Evolutionary conservation across 1,284 basidiomycete species (phyloP).

Genomic region (Fereydounia khargensis): DNA sequence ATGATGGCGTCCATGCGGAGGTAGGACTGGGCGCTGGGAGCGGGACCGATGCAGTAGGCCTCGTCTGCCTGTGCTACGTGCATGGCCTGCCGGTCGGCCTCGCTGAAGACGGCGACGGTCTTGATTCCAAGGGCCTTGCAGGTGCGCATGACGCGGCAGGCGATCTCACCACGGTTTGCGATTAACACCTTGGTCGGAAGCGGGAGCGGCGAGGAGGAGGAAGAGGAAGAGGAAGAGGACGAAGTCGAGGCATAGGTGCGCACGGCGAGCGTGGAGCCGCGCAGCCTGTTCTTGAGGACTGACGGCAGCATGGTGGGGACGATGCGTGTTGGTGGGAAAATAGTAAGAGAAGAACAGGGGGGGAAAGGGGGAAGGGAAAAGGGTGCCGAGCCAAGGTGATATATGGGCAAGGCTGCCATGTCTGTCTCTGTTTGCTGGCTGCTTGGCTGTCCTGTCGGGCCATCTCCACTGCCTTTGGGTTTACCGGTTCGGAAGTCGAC

Average conservation of each 20-base stretch:
- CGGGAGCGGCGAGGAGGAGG: background rate
- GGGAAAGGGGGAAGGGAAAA: background rate
- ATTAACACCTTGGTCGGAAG: slow-evolving; percentile 45
- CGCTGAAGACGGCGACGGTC: slow-evolving; percentile 86
- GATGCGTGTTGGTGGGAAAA: background rate
- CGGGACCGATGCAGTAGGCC: slow-evolving; percentile 87
- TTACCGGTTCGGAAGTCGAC: too few species aligned
- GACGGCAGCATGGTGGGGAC: background rate
- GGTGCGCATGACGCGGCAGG: slow-evolving; percentile 85
- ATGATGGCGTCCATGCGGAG: slow-evolving; percentile 85
- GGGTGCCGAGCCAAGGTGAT: background rate
- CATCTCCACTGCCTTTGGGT: too few species aligned
- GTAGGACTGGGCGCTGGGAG: slow-evolving; percentile 82
- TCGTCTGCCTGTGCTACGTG: slow-evolving; percentile 85
- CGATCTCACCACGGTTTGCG: slow-evolving; percentile 78
- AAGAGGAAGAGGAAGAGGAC: background rate
- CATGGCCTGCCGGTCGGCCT: slow-evolving; percentile 73
- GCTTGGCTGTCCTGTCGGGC: too few species aligned
- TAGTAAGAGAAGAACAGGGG: background rate
- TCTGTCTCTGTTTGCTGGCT: too few species aligned
- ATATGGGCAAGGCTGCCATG: too few species aligned
- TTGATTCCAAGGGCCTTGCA: slow-evolving; percentile 81
- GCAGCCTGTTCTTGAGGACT: background rate
- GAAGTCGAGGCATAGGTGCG: background rate
- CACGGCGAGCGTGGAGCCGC: background rate